Conservation (phyloP, 257 asterid genomes). For the Thymus mandschuricus region DNA sequence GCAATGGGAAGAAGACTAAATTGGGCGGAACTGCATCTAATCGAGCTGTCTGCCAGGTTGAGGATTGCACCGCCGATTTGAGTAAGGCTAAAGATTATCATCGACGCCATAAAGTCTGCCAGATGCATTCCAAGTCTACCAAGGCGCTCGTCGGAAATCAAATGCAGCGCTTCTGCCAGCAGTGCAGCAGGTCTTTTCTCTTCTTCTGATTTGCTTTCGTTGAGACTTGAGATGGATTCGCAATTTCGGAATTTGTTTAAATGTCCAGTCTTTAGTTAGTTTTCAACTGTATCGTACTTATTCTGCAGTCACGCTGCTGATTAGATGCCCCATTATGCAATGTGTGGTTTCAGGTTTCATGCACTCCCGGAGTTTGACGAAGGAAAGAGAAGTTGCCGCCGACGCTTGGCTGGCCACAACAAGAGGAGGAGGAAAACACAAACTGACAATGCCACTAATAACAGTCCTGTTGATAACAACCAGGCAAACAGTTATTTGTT, state of each 20-base stretch:
- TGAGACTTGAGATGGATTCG: neutral
- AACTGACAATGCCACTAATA: conserved; percentile 45
- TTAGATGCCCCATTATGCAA: conserved; percentile 3
- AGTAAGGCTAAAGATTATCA: conserved; percentile 79
- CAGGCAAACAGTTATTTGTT: conserved; percentile 64
- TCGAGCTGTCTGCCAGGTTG: conserved; percentile 74
- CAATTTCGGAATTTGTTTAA: neutral
- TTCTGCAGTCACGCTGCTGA: neutral
- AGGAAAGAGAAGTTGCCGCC: conserved; percentile 81
- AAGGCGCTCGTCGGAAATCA: conserved; percentile 65
- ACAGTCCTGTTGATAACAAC: conserved; percentile 48
- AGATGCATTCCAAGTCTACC: conserved; percentile 73
- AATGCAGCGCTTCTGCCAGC: conserved; percentile 90
- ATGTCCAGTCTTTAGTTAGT: neutral
- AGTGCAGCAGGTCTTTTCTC: conserved; percentile 75
- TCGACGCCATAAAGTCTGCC: conserved; percentile 81
- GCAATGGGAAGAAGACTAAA: conserved; percentile 66
- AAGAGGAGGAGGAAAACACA: conserved; percentile 83
- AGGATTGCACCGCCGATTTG: conserved; percentile 72
- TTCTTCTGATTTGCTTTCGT: neutral
- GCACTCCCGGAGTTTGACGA: conserved; percentile 85
- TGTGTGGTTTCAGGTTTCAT: conserved; percentile 60
- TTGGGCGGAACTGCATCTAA: conserved; percentile 42
- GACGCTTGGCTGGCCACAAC: conserved; percentile 83
- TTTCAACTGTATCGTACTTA: neutral